Evolutionary conservation across 2,329 filamentous ascomycete genomes (phyloP), one percentile per base, ranked within the genome.

Genomic region (Epichloe gansuensis): DNA sequence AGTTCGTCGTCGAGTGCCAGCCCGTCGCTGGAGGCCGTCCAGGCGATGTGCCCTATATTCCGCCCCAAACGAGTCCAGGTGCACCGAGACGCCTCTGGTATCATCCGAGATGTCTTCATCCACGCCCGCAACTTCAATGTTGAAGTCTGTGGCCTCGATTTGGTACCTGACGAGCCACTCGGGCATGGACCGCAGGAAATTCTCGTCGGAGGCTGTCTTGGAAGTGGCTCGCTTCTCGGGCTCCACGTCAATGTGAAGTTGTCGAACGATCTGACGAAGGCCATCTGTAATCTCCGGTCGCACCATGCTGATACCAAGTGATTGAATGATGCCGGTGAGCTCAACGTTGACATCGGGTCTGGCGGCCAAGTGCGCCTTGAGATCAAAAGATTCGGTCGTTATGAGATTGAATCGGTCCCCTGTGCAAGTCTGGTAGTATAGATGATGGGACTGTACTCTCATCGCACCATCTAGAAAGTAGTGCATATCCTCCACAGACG

Each of bases 281-380:
- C 93, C 94, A 62, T 94, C 86, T 51, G 85, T 93, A 54, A 98
- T 95, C 63, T 98, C 93, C 5, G 88, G 85, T 23, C 91, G 83
- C 8, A 96, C 84, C 75, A 98, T 85, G 62, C 90, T 93, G 48
- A 95, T 76, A 1, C 88, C 88, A 58, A 94, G 91, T 0, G 89
- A 94, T 63, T 95, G 87, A 2, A 96, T 72, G 56, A 82, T 88
- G 21, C 87, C 90, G 48, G 81, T 85, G 11, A 85, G 81, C 51
- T 89, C 81, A 9, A 97, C 90, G 46, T 86, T 85, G 7, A 96
- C 80, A 58, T 96, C 85, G 0, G 91, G 91, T 4, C 87, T 83
- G 5, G 91, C 91, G 57, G 82, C 91, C 12, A 97, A 72, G 62
- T 95, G 86, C 0, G 88, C 72, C 62, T 91, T 95, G 53, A 96